These are phyloP conservation scores for Leucaena leucocephala DNA, from an alignment of 306 rosid genomes.

Conservation along the genomic window DNA sequence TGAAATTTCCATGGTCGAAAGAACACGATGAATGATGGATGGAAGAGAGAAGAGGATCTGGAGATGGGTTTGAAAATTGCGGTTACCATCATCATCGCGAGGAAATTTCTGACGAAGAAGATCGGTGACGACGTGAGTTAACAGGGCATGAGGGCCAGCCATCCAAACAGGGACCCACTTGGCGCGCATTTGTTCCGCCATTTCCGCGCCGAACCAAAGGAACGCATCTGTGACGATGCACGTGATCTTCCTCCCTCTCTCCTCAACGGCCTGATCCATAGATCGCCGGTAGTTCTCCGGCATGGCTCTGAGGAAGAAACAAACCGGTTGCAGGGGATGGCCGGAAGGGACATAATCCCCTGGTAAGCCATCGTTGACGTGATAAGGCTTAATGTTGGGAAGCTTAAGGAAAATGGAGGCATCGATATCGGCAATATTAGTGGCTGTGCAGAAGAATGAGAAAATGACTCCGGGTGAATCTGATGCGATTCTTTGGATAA, in stretches of 20 bases:
- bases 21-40: background rate
- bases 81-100: background rate
- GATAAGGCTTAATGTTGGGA: constrained; percentile 39
- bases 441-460: constrained; percentile 61
- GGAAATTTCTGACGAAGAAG: constrained; percentile 41
- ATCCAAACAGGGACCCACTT: constrained; percentile 88
- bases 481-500: constrained; percentile 42
- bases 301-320: constrained; percentile 45
- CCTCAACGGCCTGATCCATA: constrained; percentile 42
- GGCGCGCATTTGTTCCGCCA: constrained; percentile 53
- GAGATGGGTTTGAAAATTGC: background rate
- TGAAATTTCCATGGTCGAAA: no score
- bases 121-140: constrained; percentile 47
- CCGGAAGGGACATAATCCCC: constrained; percentile 40
- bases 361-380: constrained; percentile 63
- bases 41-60: background rate
- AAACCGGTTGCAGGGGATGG: constrained; percentile 34
- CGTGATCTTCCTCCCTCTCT: constrained; percentile 43
- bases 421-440: constrained; percentile 28
- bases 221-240: constrained; percentile 76
- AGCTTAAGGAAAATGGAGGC: constrained; percentile 30
- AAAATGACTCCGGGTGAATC: constrained; percentile 38
- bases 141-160: constrained; percentile 63
- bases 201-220: constrained; percentile 59
- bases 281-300: constrained; percentile 43